Percentiles rank a stretch among this genome's conserved stretches.
phyloP scores from a whole-genome alignment of 2,329 filamentous ascomycete species.

The Trichophyton schoenleinii region DNA sequence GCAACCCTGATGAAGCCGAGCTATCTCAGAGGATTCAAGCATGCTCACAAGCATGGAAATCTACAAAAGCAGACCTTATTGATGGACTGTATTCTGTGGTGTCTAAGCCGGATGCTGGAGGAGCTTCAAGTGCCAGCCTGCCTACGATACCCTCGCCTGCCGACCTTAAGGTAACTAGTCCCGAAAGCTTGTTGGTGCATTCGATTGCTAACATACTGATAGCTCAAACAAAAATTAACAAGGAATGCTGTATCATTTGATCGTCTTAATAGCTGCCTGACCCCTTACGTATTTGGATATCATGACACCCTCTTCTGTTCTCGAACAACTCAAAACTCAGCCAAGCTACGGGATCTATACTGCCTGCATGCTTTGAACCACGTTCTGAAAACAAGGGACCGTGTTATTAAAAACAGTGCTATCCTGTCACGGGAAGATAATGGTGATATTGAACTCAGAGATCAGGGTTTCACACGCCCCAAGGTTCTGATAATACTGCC shows the following conservation, averaged over 20 bases:
- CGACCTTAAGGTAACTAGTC: constrained; percentile 24
- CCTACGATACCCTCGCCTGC: constrained; percentile 20
- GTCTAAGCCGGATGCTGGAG: constrained; percentile 21
- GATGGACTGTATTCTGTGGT: constrained; percentile 23
- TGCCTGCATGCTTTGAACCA: constrained; percentile 85
- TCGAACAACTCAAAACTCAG: constrained; percentile 56
- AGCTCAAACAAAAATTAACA: constrained; percentile 59
- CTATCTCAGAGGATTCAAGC: constrained; percentile 41
- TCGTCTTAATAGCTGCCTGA: constrained; percentile 50
- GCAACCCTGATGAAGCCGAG: constrained; percentile 49
- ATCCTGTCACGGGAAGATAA: constrained; percentile 56
- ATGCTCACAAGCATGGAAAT: constrained; percentile 38
- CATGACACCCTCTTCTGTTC: constrained; percentile 66
- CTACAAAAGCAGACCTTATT: constrained; percentile 27
- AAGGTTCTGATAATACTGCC: constrained; percentile 86
- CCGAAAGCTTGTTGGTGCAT: background rate
- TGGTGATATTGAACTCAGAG: constrained; percentile 61
- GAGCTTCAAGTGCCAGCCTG: background rate
- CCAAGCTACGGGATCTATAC: constrained; percentile 55
- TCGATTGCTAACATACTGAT: background rate
- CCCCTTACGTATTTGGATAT: constrained; percentile 67
- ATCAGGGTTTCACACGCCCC: constrained; percentile 90
- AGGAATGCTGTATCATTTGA: constrained; percentile 48
- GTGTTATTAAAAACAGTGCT: constrained; percentile 83
- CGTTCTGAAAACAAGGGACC: constrained; percentile 82